These are phyloP conservation scores for Harringtonia lauricola DNA, from an alignment of 2,329 filamentous ascomycete genomes.

Conservation along the genomic window DNA sequence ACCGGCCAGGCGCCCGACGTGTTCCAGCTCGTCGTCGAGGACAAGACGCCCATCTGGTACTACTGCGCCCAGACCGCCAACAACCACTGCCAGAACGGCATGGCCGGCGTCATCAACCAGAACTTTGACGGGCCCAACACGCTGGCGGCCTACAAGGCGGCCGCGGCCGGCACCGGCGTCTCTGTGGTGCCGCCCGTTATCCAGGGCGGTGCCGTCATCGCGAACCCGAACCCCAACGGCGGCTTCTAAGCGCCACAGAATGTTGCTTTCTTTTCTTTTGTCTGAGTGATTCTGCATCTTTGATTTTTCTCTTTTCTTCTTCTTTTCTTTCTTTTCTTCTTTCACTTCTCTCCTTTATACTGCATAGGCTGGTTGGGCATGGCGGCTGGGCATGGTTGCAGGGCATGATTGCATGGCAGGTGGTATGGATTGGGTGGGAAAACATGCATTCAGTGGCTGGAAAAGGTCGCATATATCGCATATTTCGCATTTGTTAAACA, in stretches of 20 bases:
- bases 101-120: conserved; percentile 39
- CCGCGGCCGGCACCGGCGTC: conserved; percentile 20
- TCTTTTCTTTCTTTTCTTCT: not conserved
- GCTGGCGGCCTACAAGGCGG: conserved; percentile 23
- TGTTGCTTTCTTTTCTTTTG: not conserved
- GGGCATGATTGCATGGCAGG: too few species aligned
- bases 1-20: conserved; percentile 26
- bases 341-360: not conserved
- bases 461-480: too few species aligned
- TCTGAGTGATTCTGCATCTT: not conserved
- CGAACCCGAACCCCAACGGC: conserved; percentile 29
- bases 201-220: conserved; percentile 25
- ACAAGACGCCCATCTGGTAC: conserved; percentile 31
- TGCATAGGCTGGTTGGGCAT: too few species aligned
- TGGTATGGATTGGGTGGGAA: too few species aligned
- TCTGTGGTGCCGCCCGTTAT: conserved; percentile 20
- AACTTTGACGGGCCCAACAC: conserved; percentile 26
- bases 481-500: too few species aligned
- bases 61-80: conserved; percentile 30
- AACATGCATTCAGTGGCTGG: too few species aligned
- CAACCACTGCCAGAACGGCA: conserved; percentile 36
- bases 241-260: conserved; percentile 20
- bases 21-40: conserved; percentile 32
- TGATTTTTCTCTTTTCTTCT: not conserved
- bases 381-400: not conserved